phyloP scores from a whole-genome alignment of 2,329 filamentous ascomycete genomes.

The Botrytis paeoniae region DNA sequence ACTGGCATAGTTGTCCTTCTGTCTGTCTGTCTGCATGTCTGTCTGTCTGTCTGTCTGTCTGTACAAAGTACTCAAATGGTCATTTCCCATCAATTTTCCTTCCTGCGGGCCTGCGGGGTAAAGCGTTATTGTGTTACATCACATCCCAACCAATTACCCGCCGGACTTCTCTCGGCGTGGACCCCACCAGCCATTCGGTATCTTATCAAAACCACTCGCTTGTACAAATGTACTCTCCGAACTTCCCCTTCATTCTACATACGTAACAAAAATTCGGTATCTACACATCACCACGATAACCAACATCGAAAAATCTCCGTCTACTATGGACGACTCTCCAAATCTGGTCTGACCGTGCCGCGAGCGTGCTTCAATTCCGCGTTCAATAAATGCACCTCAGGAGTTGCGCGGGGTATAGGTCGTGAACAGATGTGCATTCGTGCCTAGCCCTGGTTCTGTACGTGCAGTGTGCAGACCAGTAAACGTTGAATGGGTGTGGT shows the following conservation, averaged over 20 bases:
- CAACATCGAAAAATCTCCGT: background rate
- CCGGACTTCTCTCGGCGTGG: slow-evolving; percentile 10
- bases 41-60: background rate
- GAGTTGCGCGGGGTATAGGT: background rate
- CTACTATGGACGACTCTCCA: background rate
- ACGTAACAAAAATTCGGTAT: slow-evolving; percentile 1
- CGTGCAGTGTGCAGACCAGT: background rate
- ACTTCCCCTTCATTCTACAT: slow-evolving; percentile 2
- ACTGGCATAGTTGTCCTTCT: background rate
- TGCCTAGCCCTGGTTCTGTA: background rate
- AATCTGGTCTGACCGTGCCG: background rate
- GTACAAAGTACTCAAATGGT: too few relatives aligned
- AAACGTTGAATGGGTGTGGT: background rate
- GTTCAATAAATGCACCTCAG: background rate
- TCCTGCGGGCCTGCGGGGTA: slow-evolving; percentile 7
- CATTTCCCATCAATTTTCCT: background rate
- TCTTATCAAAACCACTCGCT: background rate
- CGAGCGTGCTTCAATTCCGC: background rate
- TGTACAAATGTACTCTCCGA: background rate
- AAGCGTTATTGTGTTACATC: background rate
- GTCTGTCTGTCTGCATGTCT: too few relatives aligned
- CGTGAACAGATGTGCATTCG: background rate
- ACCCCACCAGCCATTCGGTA: background rate
- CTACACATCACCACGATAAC: background rate
- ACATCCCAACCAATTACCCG: background rate